Base-by-base conservation (phyloP, 768 basidiomycete genomes). In the Pisolithus microcarpus region DNA sequence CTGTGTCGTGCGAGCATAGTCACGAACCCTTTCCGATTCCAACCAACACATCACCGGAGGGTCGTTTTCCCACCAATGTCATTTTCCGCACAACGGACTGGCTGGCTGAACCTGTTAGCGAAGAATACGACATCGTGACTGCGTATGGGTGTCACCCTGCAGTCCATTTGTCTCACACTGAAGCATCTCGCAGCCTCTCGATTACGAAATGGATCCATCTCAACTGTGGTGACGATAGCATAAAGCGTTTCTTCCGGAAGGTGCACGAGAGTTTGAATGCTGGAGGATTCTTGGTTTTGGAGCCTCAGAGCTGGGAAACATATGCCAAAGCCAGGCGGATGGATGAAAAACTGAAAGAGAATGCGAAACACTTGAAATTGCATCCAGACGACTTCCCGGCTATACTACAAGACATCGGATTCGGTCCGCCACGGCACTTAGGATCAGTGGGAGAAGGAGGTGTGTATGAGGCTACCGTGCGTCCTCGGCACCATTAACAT, bases 141-240 rank as follows among this genome's bases (percentile, higher is more conserved):
- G 92, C 82, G 92, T 93, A 59, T 55, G 85, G 67, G 18, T 21
- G 10, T 16, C 6, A 30, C 6, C 16, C 4, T 52, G 46, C 38
- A 4, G 34, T 4, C 15, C n/a, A 7, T 13, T 37, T 36, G 38
- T 8, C 16, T 3, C 50, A 31, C 23, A 31, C 48, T 19, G 37
- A 23, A 49, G 10, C 8, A 18, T 26, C 31, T 38, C 30, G 3
- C 61, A 92, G 90, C 1, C 82, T 95, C 57, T 94, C 91, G 0
- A 68, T 94, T 40, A 81, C 91, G 0, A 95, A 93, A 67, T 95
- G 92, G 92, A 89, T 94, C 28, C 92, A 95, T 65, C 72, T 95
- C 9, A 84, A 92, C 56, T 72, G 74, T 10, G 85, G 87, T 9
- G 92, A 96, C 59, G 77, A 77, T 1, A 91, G 82, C 0, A 58